phyloP scores from a whole-genome alignment of 148 eudicot species.

The Simmondsia chinensis region DNA sequence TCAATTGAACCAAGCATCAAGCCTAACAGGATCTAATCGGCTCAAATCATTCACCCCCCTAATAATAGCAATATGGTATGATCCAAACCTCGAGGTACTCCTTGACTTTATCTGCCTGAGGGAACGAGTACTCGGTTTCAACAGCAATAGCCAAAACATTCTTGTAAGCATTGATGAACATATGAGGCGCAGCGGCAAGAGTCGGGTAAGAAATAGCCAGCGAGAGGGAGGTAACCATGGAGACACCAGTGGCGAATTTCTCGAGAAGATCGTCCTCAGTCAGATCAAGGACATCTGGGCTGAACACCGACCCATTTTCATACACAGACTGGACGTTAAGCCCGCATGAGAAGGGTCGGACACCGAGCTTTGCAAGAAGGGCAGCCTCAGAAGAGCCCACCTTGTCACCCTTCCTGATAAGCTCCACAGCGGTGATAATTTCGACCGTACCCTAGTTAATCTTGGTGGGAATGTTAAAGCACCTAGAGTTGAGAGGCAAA shows the following conservation, averaged over 20 bases:
- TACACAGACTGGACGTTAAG: constrained; percentile 38
- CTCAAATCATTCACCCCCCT: no score
- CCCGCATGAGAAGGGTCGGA: constrained; percentile 71
- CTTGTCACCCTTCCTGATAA: constrained; percentile 62
- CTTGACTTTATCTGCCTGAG: constrained; percentile 56
- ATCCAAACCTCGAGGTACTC: constrained; percentile 58
- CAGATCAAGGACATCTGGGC: constrained; percentile 59
- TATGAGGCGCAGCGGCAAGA: constrained; percentile 65
- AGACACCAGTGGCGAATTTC: constrained; percentile 54
- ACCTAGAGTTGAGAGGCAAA: constrained; percentile 20
- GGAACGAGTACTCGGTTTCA: constrained; percentile 57
- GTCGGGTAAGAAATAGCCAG: constrained; percentile 66
- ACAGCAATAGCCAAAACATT: constrained; percentile 50
- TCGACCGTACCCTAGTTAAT: constrained; percentile 82
- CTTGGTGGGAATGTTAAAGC: constrained; percentile 71
- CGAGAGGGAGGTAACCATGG: constrained; percentile 42
- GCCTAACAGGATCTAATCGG: no score
- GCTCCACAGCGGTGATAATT: constrained; percentile 68
- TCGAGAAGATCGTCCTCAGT: constrained; percentile 58
- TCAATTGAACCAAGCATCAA: no score
- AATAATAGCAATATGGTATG: no score
- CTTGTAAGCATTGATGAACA: constrained; percentile 68
- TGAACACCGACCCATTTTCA: constrained; percentile 54
- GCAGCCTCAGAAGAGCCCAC: constrained; percentile 82
- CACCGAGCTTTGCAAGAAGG: constrained; percentile 59